Evolutionary conservation across 805 yeast genomes (phyloP).

Genomic region (Ogataea ganodermae): DNA sequence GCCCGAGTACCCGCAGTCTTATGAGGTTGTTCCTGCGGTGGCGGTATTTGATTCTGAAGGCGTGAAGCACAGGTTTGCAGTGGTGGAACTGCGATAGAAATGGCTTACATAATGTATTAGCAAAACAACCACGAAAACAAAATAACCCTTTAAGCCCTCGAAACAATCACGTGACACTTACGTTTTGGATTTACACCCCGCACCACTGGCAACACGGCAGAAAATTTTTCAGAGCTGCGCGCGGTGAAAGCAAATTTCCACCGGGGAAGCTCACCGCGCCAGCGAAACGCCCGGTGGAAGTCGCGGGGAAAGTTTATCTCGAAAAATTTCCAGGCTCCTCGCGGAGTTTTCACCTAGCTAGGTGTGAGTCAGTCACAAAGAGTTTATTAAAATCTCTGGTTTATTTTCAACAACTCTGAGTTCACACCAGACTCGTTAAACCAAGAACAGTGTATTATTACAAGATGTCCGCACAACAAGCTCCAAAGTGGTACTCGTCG

Average conservation of each 20-base stretch:
- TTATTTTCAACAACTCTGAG: not conserved
- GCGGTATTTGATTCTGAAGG: constrained; percentile 16
- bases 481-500: constrained; percentile 94
- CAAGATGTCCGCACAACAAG: constrained; percentile 40
- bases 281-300: not conserved
- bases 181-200: constrained; percentile 7
- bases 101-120: not conserved
- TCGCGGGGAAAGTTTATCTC: not conserved
- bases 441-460: constrained; percentile 9
- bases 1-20: constrained; percentile 15
- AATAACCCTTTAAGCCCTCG: constrained; percentile 2
- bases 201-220: constrained; percentile 12
- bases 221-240: constrained; percentile 9
- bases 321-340: not conserved
- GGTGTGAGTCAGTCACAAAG: constrained; percentile 2
- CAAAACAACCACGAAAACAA: not conserved
- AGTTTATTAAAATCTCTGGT: constrained; percentile 1
- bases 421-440: not conserved
- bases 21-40: constrained; percentile 28
- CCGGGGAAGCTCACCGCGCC: not conserved
- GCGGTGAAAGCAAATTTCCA: not conserved
- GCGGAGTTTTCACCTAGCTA: not conserved
- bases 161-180: constrained; percentile 8
- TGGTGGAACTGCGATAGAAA: constrained; percentile 10
- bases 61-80: constrained; percentile 10